Conservation (phyloP, 2,329 filamentous ascomycete genomes). For the Paraconiothyrium sp. region DNA sequence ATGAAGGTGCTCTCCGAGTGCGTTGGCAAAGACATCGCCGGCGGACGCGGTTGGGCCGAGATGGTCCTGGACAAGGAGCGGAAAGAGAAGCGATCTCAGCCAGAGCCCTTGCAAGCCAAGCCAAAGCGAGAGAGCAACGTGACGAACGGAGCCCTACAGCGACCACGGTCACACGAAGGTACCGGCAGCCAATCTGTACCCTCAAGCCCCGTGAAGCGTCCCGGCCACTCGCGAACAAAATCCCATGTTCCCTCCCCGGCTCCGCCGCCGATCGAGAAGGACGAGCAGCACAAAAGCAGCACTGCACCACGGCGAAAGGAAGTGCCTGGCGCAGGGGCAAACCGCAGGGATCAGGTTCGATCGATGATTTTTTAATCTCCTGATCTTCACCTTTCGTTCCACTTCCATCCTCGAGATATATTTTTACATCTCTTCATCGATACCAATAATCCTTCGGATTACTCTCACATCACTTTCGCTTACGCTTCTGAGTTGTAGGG, state of each 20-base stretch:
- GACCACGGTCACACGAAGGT: constrained; percentile 45
- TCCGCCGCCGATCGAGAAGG: constrained; percentile 46
- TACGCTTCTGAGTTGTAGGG: constrained; percentile 38
- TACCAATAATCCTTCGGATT: constrained; percentile 27
- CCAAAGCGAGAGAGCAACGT: constrained; percentile 30
- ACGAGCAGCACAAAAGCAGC: constrained; percentile 28
- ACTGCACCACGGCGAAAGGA: constrained; percentile 25
- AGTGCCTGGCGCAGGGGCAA: constrained; percentile 22
- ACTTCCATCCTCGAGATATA: constrained; percentile 16
- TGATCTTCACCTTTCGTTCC: constrained; percentile 4
- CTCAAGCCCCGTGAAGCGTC: constrained; percentile 40
- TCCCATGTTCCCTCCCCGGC: constrained; percentile 39
- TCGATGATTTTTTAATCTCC: constrained; percentile 49
- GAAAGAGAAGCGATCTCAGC: constrained; percentile 41
- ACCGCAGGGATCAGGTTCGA: constrained; percentile 51
- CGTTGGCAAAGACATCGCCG: constrained; percentile 65
- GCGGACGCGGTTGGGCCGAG: constrained; percentile 68
- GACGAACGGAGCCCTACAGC: constrained; percentile 29
- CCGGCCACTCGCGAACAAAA: constrained; percentile 42
- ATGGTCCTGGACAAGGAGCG: constrained; percentile 63
- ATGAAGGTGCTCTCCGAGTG: constrained; percentile 85
- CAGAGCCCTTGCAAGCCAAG: constrained; percentile 33
- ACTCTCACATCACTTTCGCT: constrained; percentile 31
- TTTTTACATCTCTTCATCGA: constrained; percentile 35
- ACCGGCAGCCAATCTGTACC: constrained; percentile 35